These are phyloP conservation scores for Lactarius pseudohatsudake DNA, from an alignment of 768 basidiomycete genomes.

Conservation along the genomic window DNA sequence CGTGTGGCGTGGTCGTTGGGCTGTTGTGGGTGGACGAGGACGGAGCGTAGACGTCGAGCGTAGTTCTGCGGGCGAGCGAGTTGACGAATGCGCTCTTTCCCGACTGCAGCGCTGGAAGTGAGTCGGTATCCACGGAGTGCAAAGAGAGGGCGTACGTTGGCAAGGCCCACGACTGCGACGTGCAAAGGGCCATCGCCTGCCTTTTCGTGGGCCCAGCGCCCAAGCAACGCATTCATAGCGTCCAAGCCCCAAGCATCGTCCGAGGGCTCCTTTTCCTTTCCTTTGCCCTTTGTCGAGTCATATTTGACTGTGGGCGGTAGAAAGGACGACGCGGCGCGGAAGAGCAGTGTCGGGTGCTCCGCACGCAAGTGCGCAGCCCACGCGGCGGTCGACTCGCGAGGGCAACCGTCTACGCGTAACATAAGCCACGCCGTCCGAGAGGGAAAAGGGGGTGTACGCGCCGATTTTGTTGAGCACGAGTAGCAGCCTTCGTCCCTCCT, in stretches of 20 bases:
- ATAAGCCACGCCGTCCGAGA: slow-evolving; percentile 15
- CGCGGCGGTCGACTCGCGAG: slow-evolving; percentile 67
- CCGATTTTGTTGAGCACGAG: slow-evolving; percentile 89
- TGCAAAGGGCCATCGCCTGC: slow-evolving; percentile 50
- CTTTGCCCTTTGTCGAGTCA: slow-evolving; percentile 34
- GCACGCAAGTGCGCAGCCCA: slow-evolving; percentile 67
- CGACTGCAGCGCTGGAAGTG: slow-evolving; percentile 43
- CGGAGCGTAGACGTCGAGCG: slow-evolving; percentile 55
- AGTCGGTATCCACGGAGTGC: background rate
- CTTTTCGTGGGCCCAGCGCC: slow-evolving; percentile 48
- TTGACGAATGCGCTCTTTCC: slow-evolving; percentile 89
- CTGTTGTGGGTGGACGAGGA: slow-evolving; percentile 46
- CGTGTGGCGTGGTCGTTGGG: slow-evolving; percentile 70
- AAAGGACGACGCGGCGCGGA: slow-evolving; percentile 71
- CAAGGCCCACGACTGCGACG: slow-evolving; percentile 80
- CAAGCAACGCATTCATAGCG: slow-evolving; percentile 49
- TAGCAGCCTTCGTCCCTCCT: slow-evolving; percentile 48
- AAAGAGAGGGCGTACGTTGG: slow-evolving; percentile 57
- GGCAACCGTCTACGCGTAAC: slow-evolving; percentile 63
- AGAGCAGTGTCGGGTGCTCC: slow-evolving; percentile 63
- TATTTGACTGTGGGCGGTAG: slow-evolving; percentile 42
- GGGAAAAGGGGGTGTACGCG: slow-evolving; percentile 39
- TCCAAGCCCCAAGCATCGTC: slow-evolving; percentile 66
- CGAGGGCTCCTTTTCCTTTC: slow-evolving; percentile 45
- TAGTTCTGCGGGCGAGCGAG: slow-evolving; percentile 56